Evolutionary conservation across 2,329 filamentous ascomycete genomes (phyloP).

Genomic region (Diaporthe aspalathi): DNA sequence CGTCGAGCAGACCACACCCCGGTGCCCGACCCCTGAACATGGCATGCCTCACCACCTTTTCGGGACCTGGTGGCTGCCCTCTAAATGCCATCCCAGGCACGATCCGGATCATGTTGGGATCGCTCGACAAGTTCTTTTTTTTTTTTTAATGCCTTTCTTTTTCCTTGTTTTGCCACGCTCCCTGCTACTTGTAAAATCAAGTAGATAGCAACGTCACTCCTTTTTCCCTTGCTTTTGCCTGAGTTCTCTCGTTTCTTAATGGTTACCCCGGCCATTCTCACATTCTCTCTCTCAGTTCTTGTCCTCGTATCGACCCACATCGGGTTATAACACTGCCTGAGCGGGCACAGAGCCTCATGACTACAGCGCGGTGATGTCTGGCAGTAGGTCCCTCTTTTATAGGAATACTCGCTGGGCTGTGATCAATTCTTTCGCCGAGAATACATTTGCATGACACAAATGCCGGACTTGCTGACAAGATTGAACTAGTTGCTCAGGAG

Average conservation of each 20-base stretch:
- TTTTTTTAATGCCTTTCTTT: background rate
- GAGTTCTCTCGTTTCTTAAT: conserved; percentile 8
- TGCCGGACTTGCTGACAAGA: background rate
- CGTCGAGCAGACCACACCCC: conserved; percentile 15
- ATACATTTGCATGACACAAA: background rate
- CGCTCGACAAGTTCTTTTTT: conserved; percentile 4
- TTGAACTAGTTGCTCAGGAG: conserved; percentile 14
- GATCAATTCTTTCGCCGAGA: background rate
- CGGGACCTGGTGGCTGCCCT: background rate
- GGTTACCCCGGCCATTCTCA: background rate
- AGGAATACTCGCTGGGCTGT: too few relatives aligned
- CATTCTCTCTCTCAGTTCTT: background rate
- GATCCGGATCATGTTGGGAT: background rate
- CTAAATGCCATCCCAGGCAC: conserved; percentile 6
- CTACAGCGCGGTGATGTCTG: conserved; percentile 33
- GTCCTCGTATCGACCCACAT: conserved; percentile 21
- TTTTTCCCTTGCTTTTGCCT: background rate
- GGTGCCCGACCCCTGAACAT: conserved; percentile 20
- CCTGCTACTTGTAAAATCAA: conserved; percentile 8
- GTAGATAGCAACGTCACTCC: background rate
- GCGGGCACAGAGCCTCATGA: conserved; percentile 27
- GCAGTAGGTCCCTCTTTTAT: background rate
- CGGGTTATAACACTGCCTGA: conserved; percentile 4
- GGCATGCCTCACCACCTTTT: conserved; percentile 8
- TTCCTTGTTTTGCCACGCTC: conserved; percentile 19